Evolutionary conservation across 139 green algal genomes (phyloP), one percentile per base, ranked within the genome.

Genomic region (Deuterostichococcus epilithicus): DNA sequence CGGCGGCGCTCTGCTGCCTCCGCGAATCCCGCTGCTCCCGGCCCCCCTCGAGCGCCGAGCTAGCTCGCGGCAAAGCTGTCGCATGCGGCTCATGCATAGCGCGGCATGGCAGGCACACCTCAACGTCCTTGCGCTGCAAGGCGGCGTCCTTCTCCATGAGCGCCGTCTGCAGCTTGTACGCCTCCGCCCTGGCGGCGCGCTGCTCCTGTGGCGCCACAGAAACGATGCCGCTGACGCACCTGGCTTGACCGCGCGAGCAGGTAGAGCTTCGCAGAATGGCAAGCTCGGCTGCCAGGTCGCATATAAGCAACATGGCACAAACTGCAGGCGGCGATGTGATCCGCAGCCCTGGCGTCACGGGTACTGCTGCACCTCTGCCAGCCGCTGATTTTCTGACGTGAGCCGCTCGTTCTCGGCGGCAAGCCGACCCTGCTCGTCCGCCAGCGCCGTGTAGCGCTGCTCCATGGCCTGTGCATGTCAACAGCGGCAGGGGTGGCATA

Each of bases 401-500:
- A 86, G 72, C 60, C 68, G 68, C 36, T 88, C 81, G 71, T 85
- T 88, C 22, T 83, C 75, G 0, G 78, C 81, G 2, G 68, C 52
- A 3, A 81, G 33, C 20, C 75, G 71, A 10, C 44, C 68, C 68
- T 87, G 79, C 39, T 79, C 70, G 35, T 81, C 76, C 25, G 77
- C 60, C 52, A 90, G 78, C 20, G 78, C 59, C 22, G 73, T 76
- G 66, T 86, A 88, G 32, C 83, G 52, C 35, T 83, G 59, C 72
- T 90, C 85, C 66, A 88, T 90, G 47, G 82, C 80, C 84, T 89
- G 76, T 82, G 76, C 28, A 67, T 23, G 34, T 0, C 58, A 20
- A 28, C 52, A 63, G 5, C 18, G 26, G 18, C 52, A 25, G 18
- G 36, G 1, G n/a, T 30, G 13, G 34, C 10, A 68, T n/a, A n/a